Percentiles rank a stretch among this genome's conserved stretches.
These are phyloP conservation scores for Diplodia scrobiculata DNA, from an alignment of 2,329 filamentous ascomycete genomes.

Conservation along the genomic window DNA sequence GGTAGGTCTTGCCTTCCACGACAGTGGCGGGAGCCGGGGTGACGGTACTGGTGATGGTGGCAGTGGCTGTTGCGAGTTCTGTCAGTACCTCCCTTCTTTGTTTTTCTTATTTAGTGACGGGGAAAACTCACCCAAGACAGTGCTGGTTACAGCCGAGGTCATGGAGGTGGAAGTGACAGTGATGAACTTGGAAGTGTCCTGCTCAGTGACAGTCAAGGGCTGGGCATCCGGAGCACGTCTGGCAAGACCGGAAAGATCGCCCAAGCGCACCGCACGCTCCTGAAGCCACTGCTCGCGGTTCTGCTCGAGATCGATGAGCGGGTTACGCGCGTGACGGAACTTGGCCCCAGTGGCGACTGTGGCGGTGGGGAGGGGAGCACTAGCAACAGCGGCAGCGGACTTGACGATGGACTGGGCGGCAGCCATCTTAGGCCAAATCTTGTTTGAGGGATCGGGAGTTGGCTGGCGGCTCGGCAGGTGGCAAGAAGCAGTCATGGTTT, in stretches of 20 bases:
- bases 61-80: constrained; percentile 28
- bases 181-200: constrained; percentile 36
- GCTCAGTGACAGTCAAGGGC: constrained; percentile 40
- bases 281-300: constrained; percentile 32
- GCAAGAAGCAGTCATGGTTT: constrained; percentile 41
- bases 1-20: constrained; percentile 32
- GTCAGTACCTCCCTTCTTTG: background rate
- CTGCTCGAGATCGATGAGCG: constrained; percentile 30
- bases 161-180: constrained; percentile 37
- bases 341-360: constrained; percentile 30
- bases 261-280: constrained; percentile 36
- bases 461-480: constrained; percentile 34
- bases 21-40: constrained; percentile 37
- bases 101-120: too few species aligned
- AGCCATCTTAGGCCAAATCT: constrained; percentile 37
- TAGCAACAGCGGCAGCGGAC: constrained; percentile 18
- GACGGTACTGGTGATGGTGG: constrained; percentile 31
- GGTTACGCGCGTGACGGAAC: constrained; percentile 32
- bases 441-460: constrained; percentile 35
- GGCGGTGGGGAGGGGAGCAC: constrained; percentile 29
- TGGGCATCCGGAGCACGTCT: constrained; percentile 44
- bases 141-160: constrained; percentile 33
- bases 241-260: constrained; percentile 29
- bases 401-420: constrained; percentile 28
- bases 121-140: constrained; percentile 30